phyloP scores from a whole-genome alignment of 129 eudicot genomes.

The Artemisia annua region DNA sequence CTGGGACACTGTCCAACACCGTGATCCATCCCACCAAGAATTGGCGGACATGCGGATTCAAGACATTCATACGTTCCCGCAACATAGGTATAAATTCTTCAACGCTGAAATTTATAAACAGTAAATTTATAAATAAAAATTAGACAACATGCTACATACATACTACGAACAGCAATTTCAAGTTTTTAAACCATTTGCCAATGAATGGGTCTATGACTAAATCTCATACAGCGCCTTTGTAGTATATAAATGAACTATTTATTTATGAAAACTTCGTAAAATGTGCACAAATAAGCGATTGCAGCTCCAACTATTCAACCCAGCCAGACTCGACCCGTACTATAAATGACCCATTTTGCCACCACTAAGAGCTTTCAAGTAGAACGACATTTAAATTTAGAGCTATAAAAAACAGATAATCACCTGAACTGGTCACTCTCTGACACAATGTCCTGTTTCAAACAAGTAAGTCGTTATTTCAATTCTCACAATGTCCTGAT shows the following conservation, averaged over 20 bases:
- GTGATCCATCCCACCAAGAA: constrained; percentile 98
- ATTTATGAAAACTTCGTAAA: no score
- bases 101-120: constrained; percentile 50
- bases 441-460: constrained; percentile 85
- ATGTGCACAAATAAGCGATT: no score
- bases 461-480: constrained; percentile 25
- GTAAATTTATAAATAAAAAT: not conserved
- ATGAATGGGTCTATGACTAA: no score
- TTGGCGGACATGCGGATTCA: constrained; percentile 94
- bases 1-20: constrained; percentile 96
- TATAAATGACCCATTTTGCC: not conserved
- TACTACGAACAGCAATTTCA: not conserved
- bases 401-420: constrained; percentile 15
- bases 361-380: not conserved
- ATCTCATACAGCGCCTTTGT: no score
- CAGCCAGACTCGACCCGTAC: no score
- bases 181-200: not conserved
- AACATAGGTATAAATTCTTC: constrained; percentile 97
- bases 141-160: not conserved
- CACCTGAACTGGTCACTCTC: constrained; percentile 97
- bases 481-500: constrained; percentile 5
- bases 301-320: no score
- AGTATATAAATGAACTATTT: no score
- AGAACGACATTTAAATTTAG: no score
- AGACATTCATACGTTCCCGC: constrained; percentile 95